Evolutionary conservation across 495 filamentous ascomycete species (phyloP), one percentile per base, ranked within the genome.

Genomic region (Talaromyces wortmannii): DNA sequence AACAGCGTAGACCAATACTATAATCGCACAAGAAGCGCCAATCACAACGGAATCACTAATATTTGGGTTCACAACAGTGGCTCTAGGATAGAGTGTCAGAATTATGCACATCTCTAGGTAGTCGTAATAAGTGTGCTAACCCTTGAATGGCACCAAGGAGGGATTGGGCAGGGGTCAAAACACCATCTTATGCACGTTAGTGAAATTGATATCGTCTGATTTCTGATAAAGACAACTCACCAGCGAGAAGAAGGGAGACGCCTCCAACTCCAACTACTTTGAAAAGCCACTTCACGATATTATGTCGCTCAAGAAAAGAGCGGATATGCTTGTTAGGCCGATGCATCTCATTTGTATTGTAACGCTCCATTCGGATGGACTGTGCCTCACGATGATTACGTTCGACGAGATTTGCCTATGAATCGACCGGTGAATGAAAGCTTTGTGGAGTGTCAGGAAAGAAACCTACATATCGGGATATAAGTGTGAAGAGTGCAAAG

Each of bases 61-160:
- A 18, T 65, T 52, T 0, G 70, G 63, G 6, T 63, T 61, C 6
- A 78, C 75, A 17, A 83, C 78, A n/a, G 57, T 62, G 18, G 59
- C 32, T 75, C 70, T 31, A 87, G 31, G 10, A 29, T 3, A 11
- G 7, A 45, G 52, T 47, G n/a, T 16, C 18, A 16, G 18, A n/a
- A 16, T 47, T 16, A 47, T n/a, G 18, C 15, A 16, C n/a, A 47
- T 47, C 45, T 6, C n/a, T 47, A 36, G 6, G 6, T 15, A 51
- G n/a, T 30, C 7, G 1, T 5, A 42, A n/a, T 7, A 15, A 30
- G 6, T 6, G 32, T 3, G 29, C 55, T 46, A 47, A 64, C 62
- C 85, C 88, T 73, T 91, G 86, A 31, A 88, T 82, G 5, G 85
- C 85, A 30, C 85, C 85, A 1, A 88, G 77, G 30, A 87, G 81